phyloP scores from a whole-genome alignment of 1,139 yeast genomes.

The Magnusiomyces suaveolens region DNA sequence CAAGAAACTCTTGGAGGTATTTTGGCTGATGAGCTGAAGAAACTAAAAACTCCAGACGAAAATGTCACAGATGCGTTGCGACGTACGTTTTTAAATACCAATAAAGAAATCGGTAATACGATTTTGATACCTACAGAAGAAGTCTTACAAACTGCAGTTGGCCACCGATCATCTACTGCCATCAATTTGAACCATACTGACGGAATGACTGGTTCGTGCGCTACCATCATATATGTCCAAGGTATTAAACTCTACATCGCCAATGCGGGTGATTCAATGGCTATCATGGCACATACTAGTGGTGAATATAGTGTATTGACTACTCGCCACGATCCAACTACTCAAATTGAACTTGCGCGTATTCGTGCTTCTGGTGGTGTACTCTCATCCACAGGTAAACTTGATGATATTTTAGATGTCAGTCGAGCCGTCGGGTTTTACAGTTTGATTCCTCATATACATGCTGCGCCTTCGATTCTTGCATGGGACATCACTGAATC shows the following conservation, averaged over 20 bases:
- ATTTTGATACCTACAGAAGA: slow-evolving; percentile 30
- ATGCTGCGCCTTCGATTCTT: slow-evolving; percentile 75
- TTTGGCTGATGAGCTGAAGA: slow-evolving; percentile 54
- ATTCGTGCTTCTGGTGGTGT: slow-evolving; percentile 87
- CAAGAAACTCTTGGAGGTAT: slow-evolving; percentile 61
- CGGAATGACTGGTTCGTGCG: slow-evolving; percentile 74
- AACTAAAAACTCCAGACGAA: slow-evolving; percentile 38
- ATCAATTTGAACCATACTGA: slow-evolving; percentile 41
- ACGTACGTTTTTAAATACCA: slow-evolving; percentile 67
- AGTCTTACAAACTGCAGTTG: slow-evolving; percentile 27
- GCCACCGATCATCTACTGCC: slow-evolving; percentile 32
- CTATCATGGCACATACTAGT: slow-evolving; percentile 64
- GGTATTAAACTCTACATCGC: slow-evolving; percentile 70
- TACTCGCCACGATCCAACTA: slow-evolving; percentile 76
- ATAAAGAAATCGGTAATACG: slow-evolving; percentile 64
- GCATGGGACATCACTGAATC: slow-evolving; percentile 52
- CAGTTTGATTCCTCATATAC: slow-evolving; percentile 77
- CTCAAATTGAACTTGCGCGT: slow-evolving; percentile 69
- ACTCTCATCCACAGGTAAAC: slow-evolving; percentile 74
- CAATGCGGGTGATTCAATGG: slow-evolving; percentile 85
- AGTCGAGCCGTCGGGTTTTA: slow-evolving; percentile 91
- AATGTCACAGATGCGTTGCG: slow-evolving; percentile 58
- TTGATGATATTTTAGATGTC: slow-evolving; percentile 73
- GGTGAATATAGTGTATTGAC: slow-evolving; percentile 73
- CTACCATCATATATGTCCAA: slow-evolving; percentile 68